Base-by-base conservation (phyloP, 176 grass and related monocot species). In the Thinopyrum elongatum region DNA sequence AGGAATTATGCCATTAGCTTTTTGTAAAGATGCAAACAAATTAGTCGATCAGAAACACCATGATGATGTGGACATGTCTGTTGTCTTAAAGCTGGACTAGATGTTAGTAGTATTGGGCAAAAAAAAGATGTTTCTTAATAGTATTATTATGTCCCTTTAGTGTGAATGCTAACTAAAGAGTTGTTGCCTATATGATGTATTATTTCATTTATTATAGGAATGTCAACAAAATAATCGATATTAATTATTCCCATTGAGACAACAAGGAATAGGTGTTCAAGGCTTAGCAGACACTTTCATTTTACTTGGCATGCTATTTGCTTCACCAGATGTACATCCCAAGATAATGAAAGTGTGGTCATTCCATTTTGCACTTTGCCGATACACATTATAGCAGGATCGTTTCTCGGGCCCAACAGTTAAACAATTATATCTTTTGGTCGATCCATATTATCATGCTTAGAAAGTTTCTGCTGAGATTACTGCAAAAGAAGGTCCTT, bases 181-280 rank as follows among this genome's bases (percentile, higher is more conserved):
- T 23, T 90, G 46, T 81, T 46, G 15, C 8, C 39, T 81, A 46
- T 86, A 57, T 85, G 58, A 34, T 82, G 92, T 92, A 70, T 95
- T 76, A 98, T 93, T 58, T 90, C 90, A 79, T 71, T 76, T 67
- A 83, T 95, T 25, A 90, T 90, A 35, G 17, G 22, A 94, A 98
- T 65, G 88, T 98, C 39, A 98, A 98, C 70, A 95, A 95, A 89
- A 91, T 98, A 77, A 95, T 98, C 51, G 92, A 94, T 80, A 71
- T 92, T 16, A 98, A 95, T 71, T 95, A 86, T 81, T 98, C 93
- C 96, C 0, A 80, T 95, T 73, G 93, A 95, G 76, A 94, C 86
- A 13, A 92, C 93, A 87, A 91, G 93, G 93, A 15, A 90, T 95
- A 34, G 86, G 90, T 42, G 90, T 95, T 82, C 93, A 95, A 61